These are phyloP conservation scores for Xerocomellus dryophilus DNA, from an alignment of 768 basidiomycete genomes.

Conservation along the genomic window DNA sequence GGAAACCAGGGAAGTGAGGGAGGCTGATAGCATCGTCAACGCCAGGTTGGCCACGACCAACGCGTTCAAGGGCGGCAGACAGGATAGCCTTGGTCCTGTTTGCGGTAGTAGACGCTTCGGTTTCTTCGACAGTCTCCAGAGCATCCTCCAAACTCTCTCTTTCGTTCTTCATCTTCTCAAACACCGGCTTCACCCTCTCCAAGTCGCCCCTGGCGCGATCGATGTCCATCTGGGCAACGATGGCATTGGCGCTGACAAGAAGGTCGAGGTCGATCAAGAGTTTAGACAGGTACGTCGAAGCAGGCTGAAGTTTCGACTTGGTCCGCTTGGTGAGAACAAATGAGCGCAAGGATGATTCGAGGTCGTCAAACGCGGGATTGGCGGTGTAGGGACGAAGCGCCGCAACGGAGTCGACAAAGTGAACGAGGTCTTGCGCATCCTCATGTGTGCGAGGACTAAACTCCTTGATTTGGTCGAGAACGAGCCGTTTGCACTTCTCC, in stretches of 20 bases:
- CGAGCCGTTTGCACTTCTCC: slow-evolving; percentile 80
- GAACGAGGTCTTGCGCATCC: slow-evolving; percentile 89
- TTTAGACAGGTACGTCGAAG: slow-evolving; percentile 84
- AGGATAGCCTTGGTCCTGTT: slow-evolving; percentile 58
- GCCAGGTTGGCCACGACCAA: slow-evolving; percentile 73
- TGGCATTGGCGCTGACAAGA: slow-evolving; percentile 79
- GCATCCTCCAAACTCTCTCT: slow-evolving; percentile 74
- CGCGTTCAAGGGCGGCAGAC: slow-evolving; percentile 64
- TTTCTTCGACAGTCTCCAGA: slow-evolving; percentile 78
- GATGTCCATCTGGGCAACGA: slow-evolving; percentile 79
- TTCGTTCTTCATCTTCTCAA: slow-evolving; percentile 81
- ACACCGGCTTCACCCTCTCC: slow-evolving; percentile 65
- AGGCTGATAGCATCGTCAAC: slow-evolving; percentile 50
- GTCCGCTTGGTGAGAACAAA: slow-evolving; percentile 95
- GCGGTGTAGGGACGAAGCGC: slow-evolving; percentile 65
- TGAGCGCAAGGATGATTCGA: slow-evolving; percentile 86
- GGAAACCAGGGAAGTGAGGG: slow-evolving; percentile 80
- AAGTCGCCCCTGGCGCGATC: slow-evolving; percentile 70
- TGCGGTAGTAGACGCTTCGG: slow-evolving; percentile 52
- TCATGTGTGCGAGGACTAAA: slow-evolving; percentile 91
- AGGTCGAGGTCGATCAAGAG: slow-evolving; percentile 89
- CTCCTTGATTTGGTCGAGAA: slow-evolving; percentile 91
- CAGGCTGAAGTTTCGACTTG: slow-evolving; percentile 95
- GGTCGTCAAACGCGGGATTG: slow-evolving; percentile 75
- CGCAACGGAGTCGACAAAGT: slow-evolving; percentile 92